phyloP scores from a whole-genome alignment of 345 rosid genomes.

The Salix brachista region DNA sequence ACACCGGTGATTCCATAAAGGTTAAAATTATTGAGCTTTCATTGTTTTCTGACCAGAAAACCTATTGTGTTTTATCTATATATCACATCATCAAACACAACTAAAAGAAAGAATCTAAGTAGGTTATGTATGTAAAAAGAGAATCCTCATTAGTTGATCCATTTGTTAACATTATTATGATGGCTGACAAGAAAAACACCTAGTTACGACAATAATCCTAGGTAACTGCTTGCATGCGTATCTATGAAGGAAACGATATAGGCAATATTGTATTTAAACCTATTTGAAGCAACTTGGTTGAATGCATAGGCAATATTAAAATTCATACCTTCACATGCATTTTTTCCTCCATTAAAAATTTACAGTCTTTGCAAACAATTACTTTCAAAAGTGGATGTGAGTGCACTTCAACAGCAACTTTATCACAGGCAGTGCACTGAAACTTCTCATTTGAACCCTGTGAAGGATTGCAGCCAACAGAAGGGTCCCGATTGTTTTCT shows the following conservation, averaged over 20 bases:
- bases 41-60: not conserved
- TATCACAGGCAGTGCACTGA: constrained; percentile 75
- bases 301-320: not conserved
- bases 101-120: not conserved
- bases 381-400: constrained; percentile 81
- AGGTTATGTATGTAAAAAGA: not conserved
- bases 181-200: not conserved
- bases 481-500: constrained; percentile 17
- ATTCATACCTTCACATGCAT: constrained; percentile 58
- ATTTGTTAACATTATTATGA: not conserved
- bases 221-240: not conserved
- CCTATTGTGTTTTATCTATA: not conserved
- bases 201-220: not conserved
- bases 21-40: not conserved
- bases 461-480: constrained; percentile 25
- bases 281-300: not conserved
- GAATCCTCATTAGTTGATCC: not conserved
- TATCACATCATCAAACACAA: not conserved
- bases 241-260: not conserved
- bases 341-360: constrained; percentile 59
- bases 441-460: constrained; percentile 36
- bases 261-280: not conserved
- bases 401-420: constrained; percentile 57
- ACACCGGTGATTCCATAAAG: not conserved
- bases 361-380: constrained; percentile 83